A percentile compares a stretch with the other conserved stretches of the same genome.
phyloP scores from a whole-genome alignment of 768 basidiomycete genomes.

The Daedalea quercina region DNA sequence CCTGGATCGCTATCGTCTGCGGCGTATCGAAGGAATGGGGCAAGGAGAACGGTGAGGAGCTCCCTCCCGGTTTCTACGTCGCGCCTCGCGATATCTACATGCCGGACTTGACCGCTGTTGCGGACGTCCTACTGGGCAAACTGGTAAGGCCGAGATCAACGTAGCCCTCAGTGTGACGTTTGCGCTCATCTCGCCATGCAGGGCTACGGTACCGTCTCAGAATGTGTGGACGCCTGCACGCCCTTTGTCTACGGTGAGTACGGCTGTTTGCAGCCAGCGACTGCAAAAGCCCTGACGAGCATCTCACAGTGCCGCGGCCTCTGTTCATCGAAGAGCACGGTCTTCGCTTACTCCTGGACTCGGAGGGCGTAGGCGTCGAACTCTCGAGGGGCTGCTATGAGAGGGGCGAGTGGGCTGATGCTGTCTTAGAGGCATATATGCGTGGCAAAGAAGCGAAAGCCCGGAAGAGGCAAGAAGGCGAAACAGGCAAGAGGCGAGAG shows the following conservation, averaged over 20 bases:
- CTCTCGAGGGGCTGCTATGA: slow-evolving; percentile 60
- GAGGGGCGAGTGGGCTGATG: slow-evolving; percentile 62
- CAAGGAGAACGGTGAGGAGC: slow-evolving; percentile 25
- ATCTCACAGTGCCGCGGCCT: slow-evolving; percentile 56
- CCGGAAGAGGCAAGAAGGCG: slow-evolving; percentile 38
- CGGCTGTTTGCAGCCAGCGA: not conserved
- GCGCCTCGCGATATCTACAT: slow-evolving; percentile 76
- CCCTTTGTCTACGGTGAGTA: slow-evolving; percentile 69
- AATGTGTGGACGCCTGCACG: slow-evolving; percentile 70
- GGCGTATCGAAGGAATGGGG: slow-evolving; percentile 49
- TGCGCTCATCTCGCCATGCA: slow-evolving; percentile 18
- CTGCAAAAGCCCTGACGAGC: not conserved
- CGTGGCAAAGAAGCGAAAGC: slow-evolving; percentile 42
- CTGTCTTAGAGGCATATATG: slow-evolving; percentile 51
- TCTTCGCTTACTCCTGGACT: slow-evolving; percentile 53
- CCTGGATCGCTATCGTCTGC: slow-evolving; percentile 79
- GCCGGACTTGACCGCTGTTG: slow-evolving; percentile 71
- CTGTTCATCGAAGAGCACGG: slow-evolving; percentile 81
- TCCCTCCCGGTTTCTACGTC: slow-evolving; percentile 69
- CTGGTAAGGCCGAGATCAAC: slow-evolving; percentile 44
- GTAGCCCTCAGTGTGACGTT: no score
- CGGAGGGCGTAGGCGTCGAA: slow-evolving; percentile 64
- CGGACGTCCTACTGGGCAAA: slow-evolving; percentile 74
- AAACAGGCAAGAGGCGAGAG: slow-evolving; percentile 32
- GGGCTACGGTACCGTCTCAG: slow-evolving; percentile 81